These are phyloP conservation scores for Allium fistulosum DNA, from an alignment of 106 monocot species.

Conservation along the genomic window DNA sequence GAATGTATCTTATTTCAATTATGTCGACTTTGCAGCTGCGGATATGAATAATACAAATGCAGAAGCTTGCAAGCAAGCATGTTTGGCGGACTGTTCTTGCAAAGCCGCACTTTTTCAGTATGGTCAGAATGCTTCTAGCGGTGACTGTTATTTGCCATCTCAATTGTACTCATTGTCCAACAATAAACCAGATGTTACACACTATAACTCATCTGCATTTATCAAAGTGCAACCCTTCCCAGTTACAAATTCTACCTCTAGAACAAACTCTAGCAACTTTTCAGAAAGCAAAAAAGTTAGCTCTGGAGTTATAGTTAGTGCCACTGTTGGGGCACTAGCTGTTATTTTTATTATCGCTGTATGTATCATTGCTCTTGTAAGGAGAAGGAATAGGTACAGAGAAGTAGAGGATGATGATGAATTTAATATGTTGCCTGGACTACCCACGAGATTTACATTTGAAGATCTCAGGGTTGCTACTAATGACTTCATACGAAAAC, in stretches of 20 bases:
- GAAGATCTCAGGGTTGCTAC: conserved; percentile 31
- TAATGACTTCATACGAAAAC: conserved; percentile 30
- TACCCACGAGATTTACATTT: conserved; percentile 32
- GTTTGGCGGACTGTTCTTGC: conserved; percentile 17
- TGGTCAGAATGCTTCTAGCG: not conserved
- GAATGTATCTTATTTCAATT: conserved; percentile 36
- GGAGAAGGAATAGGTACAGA: not conserved
- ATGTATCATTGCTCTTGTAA: not conserved
- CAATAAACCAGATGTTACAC: not conserved
- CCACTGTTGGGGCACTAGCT: not conserved
- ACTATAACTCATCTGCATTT: conserved; percentile 19
- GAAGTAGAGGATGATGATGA: conserved; percentile 9
- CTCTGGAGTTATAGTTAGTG: not conserved
- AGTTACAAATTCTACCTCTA: not conserved
- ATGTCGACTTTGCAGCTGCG: not conserved
- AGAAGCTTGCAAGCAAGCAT: conserved; percentile 14
- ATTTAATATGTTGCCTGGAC: conserved; percentile 24
- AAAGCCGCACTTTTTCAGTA: conserved; percentile 13
- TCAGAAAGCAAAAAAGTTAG: not conserved
- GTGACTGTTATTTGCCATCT: conserved; percentile 16
- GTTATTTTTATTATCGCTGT: not conserved
- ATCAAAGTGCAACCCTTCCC: conserved; percentile 14
- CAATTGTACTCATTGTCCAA: conserved; percentile 19
- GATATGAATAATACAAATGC: not conserved
- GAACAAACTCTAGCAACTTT: not conserved